Evolutionary conservation across 345 rosid species (phyloP).

Genomic region (Melaleuca quinquenervia): DNA sequence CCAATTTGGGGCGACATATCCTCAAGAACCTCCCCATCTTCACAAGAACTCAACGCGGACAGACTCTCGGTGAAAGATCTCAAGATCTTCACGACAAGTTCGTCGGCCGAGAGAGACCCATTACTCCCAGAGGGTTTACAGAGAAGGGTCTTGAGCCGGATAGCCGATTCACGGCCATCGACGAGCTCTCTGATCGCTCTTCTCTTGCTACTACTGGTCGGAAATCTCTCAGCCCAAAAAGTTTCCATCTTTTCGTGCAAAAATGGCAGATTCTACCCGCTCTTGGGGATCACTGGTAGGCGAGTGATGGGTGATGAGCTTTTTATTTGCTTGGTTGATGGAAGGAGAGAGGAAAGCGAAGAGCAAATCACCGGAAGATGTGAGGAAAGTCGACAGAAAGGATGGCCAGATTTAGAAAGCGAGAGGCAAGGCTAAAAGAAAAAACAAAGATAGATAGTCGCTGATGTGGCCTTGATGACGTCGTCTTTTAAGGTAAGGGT

Average conservation of each 20-base stretch:
- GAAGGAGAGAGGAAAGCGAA: constrained; percentile 19
- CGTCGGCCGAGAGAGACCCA: constrained; percentile 8
- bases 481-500: background rate
- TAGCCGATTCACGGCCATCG: constrained; percentile 34
- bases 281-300: background rate
- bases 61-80: constrained; percentile 36
- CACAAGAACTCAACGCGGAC: constrained; percentile 12
- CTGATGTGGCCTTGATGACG: background rate
- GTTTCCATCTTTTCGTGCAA: background rate
- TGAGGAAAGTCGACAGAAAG: constrained; percentile 11
- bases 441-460: background rate
- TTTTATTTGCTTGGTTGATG: background rate
- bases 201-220: background rate
- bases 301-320: background rate
- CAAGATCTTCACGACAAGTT: constrained; percentile 36
- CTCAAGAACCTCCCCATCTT: background rate
- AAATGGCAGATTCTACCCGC: background rate
- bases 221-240: background rate
- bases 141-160: constrained; percentile 34
- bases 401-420: background rate
- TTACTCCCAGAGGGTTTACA: constrained; percentile 5
- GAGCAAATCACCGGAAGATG: constrained; percentile 23
- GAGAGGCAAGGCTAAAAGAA: background rate
- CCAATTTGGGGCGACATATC: constrained; percentile 6
- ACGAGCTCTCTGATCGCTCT: constrained; percentile 28